Evolutionary conservation across 2,329 filamentous ascomycete genomes (phyloP).

Genomic region (Botrytis porri): DNA sequence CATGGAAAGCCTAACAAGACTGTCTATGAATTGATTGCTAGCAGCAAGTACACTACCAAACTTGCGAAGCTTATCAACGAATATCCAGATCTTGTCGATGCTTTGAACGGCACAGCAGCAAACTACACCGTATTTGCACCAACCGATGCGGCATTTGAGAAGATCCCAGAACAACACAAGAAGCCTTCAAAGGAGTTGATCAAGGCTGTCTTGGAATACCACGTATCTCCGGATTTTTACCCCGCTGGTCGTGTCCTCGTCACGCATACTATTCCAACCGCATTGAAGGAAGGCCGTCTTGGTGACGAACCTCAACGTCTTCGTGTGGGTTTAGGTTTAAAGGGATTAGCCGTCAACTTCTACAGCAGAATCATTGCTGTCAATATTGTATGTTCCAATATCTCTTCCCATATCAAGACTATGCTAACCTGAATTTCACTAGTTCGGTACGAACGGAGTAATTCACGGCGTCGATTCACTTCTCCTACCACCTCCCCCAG

Average conservation of each 20-base stretch:
- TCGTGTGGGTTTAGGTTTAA: conserved; percentile 59
- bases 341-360: conserved; percentile 72
- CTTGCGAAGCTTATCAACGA: conserved; percentile 74
- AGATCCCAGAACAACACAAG: conserved; percentile 49
- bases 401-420: not conserved
- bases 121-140: conserved; percentile 85
- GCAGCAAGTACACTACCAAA: conserved; percentile 72
- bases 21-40: conserved; percentile 75
- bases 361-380: conserved; percentile 66
- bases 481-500: conserved; percentile 70
- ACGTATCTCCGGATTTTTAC: conserved; percentile 67
- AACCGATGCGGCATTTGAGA: conserved; percentile 70
- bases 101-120: conserved; percentile 69
- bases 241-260: conserved; percentile 63
- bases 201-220: conserved; percentile 69
- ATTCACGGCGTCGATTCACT: conserved; percentile 74
- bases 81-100: conserved; percentile 66
- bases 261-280: conserved; percentile 72
- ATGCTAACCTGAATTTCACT: not conserved
- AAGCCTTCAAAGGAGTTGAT: conserved; percentile 70
- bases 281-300: conserved; percentile 56
- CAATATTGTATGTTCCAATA: conserved; percentile 58
- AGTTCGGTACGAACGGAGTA: conserved; percentile 74
- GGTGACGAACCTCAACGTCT: conserved; percentile 70
- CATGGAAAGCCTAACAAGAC: conserved; percentile 60